Base-by-base conservation (phyloP, 129 eudicot species). In the Flaveria brownii region DNA sequence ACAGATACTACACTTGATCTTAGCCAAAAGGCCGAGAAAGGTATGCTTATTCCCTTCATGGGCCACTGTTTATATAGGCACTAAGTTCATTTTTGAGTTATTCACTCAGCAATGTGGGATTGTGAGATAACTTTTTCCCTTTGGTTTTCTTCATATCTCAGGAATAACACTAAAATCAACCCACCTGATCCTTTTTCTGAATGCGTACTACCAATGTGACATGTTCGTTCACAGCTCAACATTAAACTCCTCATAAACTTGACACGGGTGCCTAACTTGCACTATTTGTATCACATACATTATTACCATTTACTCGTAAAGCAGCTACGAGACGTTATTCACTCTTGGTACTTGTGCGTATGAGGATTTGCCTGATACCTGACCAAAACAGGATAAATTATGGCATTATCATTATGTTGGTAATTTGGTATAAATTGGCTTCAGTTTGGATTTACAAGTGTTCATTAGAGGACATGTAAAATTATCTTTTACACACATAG, bases 1-100 rank as follows among this genome's bases (percentile, higher is more conserved):
- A 90, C 92, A 90, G 92, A 90, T 87, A 87, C 92, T 88, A 88
- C 90, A 85, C 91, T 87, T 87, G 96, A 89, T 89, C 91, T 89
- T 85, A 89, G 88, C 91, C 96, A 87, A 87, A 89, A 89, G 91
- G 96, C 91, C 91, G 91, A 87, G 91, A 89, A 89, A 89, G 96
- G 95, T 89, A 89, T 89, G 89, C 73, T 51, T 80, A 6, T 0
- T 28, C 10, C 1, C 0, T 75, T 18, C 63, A 2, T 62, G 30
- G 63, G 72, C 72, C 15, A 0, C 30, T 63, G 33, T 4, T 76
- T 51, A 30, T 50, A 33, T 65, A 20, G 10, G 6, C 43, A 50
- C 1, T 20, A 15, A 16, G 1, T 65, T 30, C 41, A 51, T 11
- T 42, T 13, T 2, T 66, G 45, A 36, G 0, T n/a, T 36, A 23